Percentiles rank a stretch among this genome's conserved stretches.
phyloP scores from a whole-genome alignment of 2,329 filamentous ascomycete genomes.

The Colletotrichum limetticola region DNA sequence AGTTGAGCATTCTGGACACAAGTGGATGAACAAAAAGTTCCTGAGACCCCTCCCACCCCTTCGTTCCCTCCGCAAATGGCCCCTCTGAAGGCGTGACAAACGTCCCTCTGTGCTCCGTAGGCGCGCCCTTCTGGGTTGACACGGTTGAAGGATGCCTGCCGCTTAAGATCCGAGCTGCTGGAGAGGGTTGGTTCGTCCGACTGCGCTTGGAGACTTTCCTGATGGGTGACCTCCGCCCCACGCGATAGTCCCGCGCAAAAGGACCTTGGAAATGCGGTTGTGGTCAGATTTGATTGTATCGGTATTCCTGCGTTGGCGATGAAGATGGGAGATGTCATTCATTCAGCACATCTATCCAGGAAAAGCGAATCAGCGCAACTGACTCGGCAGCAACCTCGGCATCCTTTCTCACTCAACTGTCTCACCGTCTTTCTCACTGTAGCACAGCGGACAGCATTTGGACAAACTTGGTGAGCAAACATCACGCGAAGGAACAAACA shows the following conservation, averaged over 20 bases:
- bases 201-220: conserved; percentile 4
- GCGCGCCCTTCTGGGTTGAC: background rate
- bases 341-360: background rate
- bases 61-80: conserved; percentile 3
- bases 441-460: background rate
- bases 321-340: background rate
- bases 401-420: background rate
- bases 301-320: background rate
- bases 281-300: background rate
- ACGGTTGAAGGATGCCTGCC: background rate
- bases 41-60: background rate
- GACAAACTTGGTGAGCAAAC: background rate
- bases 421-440: background rate
- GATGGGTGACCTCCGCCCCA: background rate
- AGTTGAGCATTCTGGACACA: background rate
- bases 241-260: conserved; percentile 17
- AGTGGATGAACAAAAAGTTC: conserved; percentile 22
- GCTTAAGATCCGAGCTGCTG: conserved; percentile 17
- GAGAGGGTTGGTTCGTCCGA: conserved; percentile 10
- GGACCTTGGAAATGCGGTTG: background rate
- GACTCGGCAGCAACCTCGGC: conserved; percentile 22
- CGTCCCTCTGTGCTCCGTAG: background rate
- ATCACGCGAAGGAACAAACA: background rate
- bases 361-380: background rate
- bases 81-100: conserved; percentile 2